These are phyloP conservation scores for Phytophthora pini DNA, from an alignment of 352 stramenopile species.

Conservation along the genomic window DNA sequence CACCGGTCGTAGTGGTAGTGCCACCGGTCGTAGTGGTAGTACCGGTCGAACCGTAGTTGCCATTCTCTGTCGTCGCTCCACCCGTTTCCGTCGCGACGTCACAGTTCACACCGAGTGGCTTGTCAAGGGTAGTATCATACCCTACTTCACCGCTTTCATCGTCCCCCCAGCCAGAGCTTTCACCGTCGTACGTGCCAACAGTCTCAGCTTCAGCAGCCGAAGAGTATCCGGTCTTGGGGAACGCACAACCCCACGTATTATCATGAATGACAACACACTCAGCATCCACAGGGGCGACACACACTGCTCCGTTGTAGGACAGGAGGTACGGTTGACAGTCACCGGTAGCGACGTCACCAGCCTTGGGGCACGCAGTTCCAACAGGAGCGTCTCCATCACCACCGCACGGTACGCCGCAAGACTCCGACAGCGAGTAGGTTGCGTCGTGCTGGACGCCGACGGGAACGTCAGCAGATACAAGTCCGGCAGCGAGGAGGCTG, in stretches of 20 bases:
- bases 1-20: neutral
- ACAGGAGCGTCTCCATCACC: neutral
- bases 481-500: neutral
- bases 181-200: neutral
- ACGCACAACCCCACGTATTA: conserved; percentile 3
- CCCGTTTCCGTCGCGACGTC: neutral
- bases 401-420: neutral
- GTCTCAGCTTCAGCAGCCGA: conserved; percentile 10
- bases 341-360: neutral
- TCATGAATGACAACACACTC: conserved; percentile 3
- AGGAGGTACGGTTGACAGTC: neutral
- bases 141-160: neutral
- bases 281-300: conserved; percentile 1
- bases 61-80: neutral
- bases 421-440: neutral
- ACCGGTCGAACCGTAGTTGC: neutral
- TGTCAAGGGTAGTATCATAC: conserved; percentile 4
- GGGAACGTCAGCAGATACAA: neutral
- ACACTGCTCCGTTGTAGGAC: neutral
- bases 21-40: too few species aligned
- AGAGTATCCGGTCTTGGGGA: conserved; percentile 14
- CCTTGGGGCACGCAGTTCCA: neutral
- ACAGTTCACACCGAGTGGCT: conserved; percentile 8
- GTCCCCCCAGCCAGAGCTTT: neutral
- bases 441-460: conserved; percentile 1